Conservation (phyloP, 2,329 filamentous ascomycete species). For the Tolypocladium amazonense region DNA sequence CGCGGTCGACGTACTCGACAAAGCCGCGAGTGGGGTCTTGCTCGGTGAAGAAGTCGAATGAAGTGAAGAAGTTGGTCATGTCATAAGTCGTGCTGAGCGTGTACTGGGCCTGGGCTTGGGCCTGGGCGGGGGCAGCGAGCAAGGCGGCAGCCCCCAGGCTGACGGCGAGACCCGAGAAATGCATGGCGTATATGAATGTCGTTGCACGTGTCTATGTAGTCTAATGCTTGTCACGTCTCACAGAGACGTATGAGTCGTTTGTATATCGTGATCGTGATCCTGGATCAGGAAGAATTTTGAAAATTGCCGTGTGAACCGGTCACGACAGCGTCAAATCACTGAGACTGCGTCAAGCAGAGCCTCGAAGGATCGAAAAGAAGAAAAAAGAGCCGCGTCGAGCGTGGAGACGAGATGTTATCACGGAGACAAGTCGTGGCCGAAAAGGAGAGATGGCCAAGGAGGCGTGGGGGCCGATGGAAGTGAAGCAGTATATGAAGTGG, state of each 20-base stretch:
- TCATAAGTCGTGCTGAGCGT: constrained; percentile 37
- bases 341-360: not conserved
- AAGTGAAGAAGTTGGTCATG: constrained; percentile 42
- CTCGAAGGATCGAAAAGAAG: constrained; percentile 1
- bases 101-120: constrained; percentile 24
- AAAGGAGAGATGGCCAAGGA: not conserved
- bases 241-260: not conserved
- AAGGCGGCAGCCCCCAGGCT: constrained; percentile 18
- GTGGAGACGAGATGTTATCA: not conserved
- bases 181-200: constrained; percentile 6
- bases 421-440: not conserved
- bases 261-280: not conserved
- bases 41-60: constrained; percentile 44
- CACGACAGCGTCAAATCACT: constrained; percentile 4
- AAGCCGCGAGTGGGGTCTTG: constrained; percentile 65
- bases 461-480: not conserved
- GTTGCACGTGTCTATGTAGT: not conserved
- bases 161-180: constrained; percentile 9
- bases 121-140: constrained; percentile 10
- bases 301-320: constrained; percentile 8
- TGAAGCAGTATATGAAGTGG: not conserved
- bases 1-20: constrained; percentile 54
- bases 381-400: not conserved
- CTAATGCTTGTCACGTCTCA: not conserved
- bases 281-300: not conserved